Base-by-base conservation (phyloP, 1,139 yeast species). In the Geotrichum aggregatum region DNA sequence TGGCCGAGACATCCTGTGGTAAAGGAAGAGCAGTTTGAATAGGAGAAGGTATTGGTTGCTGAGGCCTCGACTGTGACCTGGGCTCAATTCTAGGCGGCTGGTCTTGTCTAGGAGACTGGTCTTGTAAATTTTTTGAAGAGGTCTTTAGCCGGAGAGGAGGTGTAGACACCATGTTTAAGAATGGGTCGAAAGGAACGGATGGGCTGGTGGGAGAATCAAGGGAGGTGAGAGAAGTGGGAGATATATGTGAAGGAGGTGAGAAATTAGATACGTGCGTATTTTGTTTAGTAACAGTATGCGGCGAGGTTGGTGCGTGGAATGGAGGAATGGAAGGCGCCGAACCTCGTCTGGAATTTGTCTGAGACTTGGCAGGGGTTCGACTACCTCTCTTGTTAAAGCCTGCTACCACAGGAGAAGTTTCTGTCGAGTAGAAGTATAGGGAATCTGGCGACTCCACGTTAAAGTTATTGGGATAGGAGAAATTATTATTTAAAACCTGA, bases 141-240 rank as follows among this genome's bases (percentile, higher is more conserved):
- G 42, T 16, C 28, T 46, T 46, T 14, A 46, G 33, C 16, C 49
- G 34, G 16, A 46, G 39, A 21, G 49, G 49, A 14, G 49, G 49
- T 16, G 49, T 46, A 5, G 44, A 21, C 33, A 44, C 21, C 36
- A 35, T 30, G 16, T 31, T 16, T 26, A 19, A 33, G 21, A 30
- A 46, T 8, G 22, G 21, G 38, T 46, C 49, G 3, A 41, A 16
- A 3, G 49, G 41, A 3, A 31, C 26, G 3, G 24, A 18, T 16
- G 40, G 24, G 19, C 16, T 33, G 5, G 5, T 14, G 3, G 21
- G 19, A 3, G 40, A 21, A 6, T 8, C 24, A 36, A 6, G 19
- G 5, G 28, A 22, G 7, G 16, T 11, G 14, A 22, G 38, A 5
- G 38, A 33, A 3, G 39, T 13, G 18, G 21, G 16, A 6, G 30